Base-by-base conservation (phyloP, 495 filamentous ascomycete genomes). In the Friedmanniomyces simplex region DNA sequence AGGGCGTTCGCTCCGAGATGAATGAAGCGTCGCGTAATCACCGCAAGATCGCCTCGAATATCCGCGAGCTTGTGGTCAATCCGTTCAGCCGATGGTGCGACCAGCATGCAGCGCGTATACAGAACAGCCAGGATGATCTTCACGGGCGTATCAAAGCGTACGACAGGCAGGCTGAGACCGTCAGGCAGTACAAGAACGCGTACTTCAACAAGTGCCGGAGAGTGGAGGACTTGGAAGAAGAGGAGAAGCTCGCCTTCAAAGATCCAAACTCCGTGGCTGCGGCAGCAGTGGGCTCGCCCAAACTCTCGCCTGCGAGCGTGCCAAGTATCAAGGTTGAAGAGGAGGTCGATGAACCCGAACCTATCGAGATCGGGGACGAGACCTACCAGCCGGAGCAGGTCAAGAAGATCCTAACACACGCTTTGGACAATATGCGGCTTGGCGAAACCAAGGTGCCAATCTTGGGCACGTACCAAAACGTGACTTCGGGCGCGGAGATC, bases 191-290 rank as follows among this genome's bases (percentile, higher is more conserved):
- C 58, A 82, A 94, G 43, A 96, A 90, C 66, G 82, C 85, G 60
- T 99, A 99, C 72, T 99, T 95, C 80, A 97, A 96, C 75, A 97
- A 96, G 72, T 99, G 93, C 66, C 86, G 93, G 46, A 79, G 95
- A 43, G 84, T 96, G 7, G 93, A 99, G 70, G 93, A 99, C 66
- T 71, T 96, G 53, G 94, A 97, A 65, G 93, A 99, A 71, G 93
- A 99, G 77, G 95, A 96, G 67, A 96, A 97, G 72, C 81, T 99
- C 13, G 91, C 89, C 30, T 96, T 97, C 69, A 89, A 96, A 67
- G 88, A 88, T 59, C 89, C 91, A 1, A 71, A 61, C 69, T 71
- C 62, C 60, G 72, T 63, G 68, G 73, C 55, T 74, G 57, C 54
- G 20, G 48, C 61, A 6, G 30, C 25, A 34, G 49, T 52, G 16